Evolutionary conservation across 805 yeast species (phyloP).

Genomic region (Wickerhamomyces subpelliculosus): DNA sequence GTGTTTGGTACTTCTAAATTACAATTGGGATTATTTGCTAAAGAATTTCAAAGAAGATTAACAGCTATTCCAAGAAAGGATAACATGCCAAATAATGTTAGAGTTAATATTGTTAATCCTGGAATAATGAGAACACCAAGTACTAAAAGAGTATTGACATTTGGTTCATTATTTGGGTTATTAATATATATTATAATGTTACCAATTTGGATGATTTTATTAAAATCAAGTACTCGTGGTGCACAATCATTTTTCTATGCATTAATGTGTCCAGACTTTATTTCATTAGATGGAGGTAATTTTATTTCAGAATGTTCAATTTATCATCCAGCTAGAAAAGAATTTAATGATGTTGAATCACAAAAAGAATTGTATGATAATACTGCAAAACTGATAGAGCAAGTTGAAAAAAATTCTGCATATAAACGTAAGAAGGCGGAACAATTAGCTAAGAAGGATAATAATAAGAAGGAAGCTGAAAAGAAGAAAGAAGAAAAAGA

Average conservation of each 20-base stretch:
- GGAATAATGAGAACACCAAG: constrained; percentile 89
- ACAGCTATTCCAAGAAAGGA: constrained; percentile 58
- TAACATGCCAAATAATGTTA: constrained; percentile 61
- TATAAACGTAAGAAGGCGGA: constrained; percentile 46
- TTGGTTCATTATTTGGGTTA: constrained; percentile 65
- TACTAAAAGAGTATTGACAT: constrained; percentile 66
- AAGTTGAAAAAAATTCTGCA: constrained; percentile 67
- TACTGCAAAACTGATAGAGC: constrained; percentile 51
- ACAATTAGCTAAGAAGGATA: constrained; percentile 5
- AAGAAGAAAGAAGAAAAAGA: constrained; percentile 4
- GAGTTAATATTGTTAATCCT: constrained; percentile 77
- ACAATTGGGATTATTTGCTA: constrained; percentile 65
- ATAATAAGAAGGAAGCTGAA: constrained; percentile 5
- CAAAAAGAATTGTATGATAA: constrained; percentile 54
- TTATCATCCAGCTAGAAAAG: constrained; percentile 50
- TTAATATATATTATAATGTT: constrained; percentile 59
- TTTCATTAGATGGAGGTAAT: constrained; percentile 55
- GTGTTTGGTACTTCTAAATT: constrained; percentile 81
- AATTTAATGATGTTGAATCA: constrained; percentile 53
- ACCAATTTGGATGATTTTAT: constrained; percentile 78
- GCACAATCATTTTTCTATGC: constrained; percentile 72
- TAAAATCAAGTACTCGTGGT: constrained; percentile 73
- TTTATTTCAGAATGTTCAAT: constrained; percentile 68
- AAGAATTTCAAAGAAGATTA: constrained; percentile 67
- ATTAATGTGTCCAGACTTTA: constrained; percentile 63